phyloP scores from a whole-genome alignment of 192 early-diverging fungal species.

The Coemansia sp. region DNA sequence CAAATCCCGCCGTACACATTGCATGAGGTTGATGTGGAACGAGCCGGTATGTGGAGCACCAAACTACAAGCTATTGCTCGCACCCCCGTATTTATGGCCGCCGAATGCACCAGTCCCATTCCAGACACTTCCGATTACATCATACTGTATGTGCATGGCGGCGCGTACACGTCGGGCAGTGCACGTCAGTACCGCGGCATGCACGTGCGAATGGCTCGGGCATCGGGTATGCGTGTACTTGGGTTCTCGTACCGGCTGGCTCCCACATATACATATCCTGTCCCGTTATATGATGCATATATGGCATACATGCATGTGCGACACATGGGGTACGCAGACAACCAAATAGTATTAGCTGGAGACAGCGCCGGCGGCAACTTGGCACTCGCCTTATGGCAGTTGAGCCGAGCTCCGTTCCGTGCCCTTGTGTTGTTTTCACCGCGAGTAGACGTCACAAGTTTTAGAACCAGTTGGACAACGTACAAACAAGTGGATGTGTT shows the following conservation, averaged over 20 bases:
- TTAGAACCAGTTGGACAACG: slow-evolving; percentile 16
- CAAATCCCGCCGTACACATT: slow-evolving; percentile 1
- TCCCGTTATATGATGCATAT: slow-evolving; percentile 77
- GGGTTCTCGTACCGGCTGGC: slow-evolving; percentile 79
- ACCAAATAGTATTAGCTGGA: slow-evolving; percentile 35
- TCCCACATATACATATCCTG: slow-evolving; percentile 77
- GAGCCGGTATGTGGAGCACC: too few relatives aligned
- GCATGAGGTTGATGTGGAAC: too few relatives aligned
- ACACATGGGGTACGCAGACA: slow-evolving; percentile 8
- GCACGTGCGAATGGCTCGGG: slow-evolving; percentile 53
- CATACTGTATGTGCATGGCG: slow-evolving; percentile 76
- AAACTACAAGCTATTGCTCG: neutral
- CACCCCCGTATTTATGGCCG: neutral
- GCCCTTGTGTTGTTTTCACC: slow-evolving; percentile 36
- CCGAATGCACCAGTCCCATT: too few relatives aligned
- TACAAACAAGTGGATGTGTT: slow-evolving; percentile 21
- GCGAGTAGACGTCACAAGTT: slow-evolving; percentile 34
- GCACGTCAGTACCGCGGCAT: slow-evolving; percentile 42
- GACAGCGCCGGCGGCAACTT: slow-evolving; percentile 54
- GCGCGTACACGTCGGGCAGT: slow-evolving; percentile 59
- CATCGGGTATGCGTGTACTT: slow-evolving; percentile 27
- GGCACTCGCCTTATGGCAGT: slow-evolving; percentile 39
- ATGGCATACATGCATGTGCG: slow-evolving; percentile 70
- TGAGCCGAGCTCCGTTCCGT: neutral
- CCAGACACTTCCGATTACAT: neutral